Evolutionary conservation across 371 early-diverging fungal species (phyloP), one percentile per base, ranked within the genome.

Genomic region (Syncephalastrum monosporum): DNA sequence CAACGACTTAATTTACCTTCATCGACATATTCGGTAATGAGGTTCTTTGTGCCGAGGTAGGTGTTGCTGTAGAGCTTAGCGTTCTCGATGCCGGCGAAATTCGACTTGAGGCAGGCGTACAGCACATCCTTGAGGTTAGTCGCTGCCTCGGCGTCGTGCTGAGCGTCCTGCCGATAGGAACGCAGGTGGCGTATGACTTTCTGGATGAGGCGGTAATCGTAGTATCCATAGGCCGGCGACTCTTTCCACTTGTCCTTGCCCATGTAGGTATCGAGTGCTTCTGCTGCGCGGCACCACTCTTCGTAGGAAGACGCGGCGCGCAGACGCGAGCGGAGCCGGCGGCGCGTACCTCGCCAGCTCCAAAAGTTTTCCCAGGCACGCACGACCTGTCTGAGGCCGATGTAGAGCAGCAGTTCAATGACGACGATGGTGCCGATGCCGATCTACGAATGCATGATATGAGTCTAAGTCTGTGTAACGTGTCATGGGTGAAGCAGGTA

Each of bases 51-150:
- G 10, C 93, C 93, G 43, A 87, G 77, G 59, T 91, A 87, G 4
- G 88, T 83, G 45, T 85, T 79, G 27, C 85, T 83, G 71, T 93
- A 94, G 15, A 93, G 72, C n/a, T 79, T 73, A 44, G 71, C 74
- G 68, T 89, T 89, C 56, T 91, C 91, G 38, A 92, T 82, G 13
- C 92, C 92, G 14, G 88, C 93, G 64, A 93, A 81, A 64, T 94
- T 91, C 53, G 79, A 68, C 60, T 90, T 92, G 60, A 89, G 76
- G 7, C 87, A 89, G n/a, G 83, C 82, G 21, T 85, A 81, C 21
- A 88, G 67, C 16, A 81, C 68, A 53, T 79, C 74, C 58, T 72
- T 68, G 19, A 81, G 64, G 42, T 73, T 76, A 7, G 53, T 42
- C 2, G 72, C 73, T 47, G 67, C 69, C 16, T 69, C 72, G 1